Evolutionary conservation across 345 rosid genomes (phyloP), one percentile per base, ranked within the genome.

Genomic region (Lagerstroemia speciosa): DNA sequence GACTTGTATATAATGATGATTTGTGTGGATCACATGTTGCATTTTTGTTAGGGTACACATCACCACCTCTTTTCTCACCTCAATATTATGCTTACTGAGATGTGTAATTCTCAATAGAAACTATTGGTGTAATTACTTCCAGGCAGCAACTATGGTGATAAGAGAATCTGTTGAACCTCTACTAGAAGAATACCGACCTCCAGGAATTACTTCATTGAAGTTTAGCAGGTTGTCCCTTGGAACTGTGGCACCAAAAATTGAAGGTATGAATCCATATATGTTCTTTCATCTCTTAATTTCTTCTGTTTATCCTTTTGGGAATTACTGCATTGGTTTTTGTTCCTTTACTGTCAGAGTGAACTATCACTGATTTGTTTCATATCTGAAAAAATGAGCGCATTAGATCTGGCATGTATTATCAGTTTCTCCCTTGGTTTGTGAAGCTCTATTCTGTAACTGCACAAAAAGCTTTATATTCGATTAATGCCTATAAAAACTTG

Each of bases 101-200:
- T 3, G 1, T 27, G 3, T 30, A 30, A 3, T 45, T 66, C 40
- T 31, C 37, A 29, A 0, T 20, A 24, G 27, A 37, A 30, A 62
- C 19, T 43, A 41, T 38, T 69, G 40, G 33, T 27, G n/a, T 64
- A n/a, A 48, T 66, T 71, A 72, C 75, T 78, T 67, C 61, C 82
- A 92, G 98, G 99, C 99, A 31, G 99, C 98, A 72, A 82, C 90
- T 46, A 73, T 85, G 75, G 92, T 95, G 67, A 84, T 95, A 46
- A 86, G 80, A 82, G 99, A 95, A 80, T 92, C 99, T 63, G 94
- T 92, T 69, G 99, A 95, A 77, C 99, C 99, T 14, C 75, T 95
- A 45, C 77, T 95, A 74, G 99, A 95, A 84, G 94, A 92, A 57
- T 95, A 95, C 68, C 81, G 98, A 68, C 99, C 98, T 69, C 75